Percentiles rank a stretch among this genome's conserved stretches.
Evolutionary conservation across 1,139 yeast genomes (phyloP).

Genomic region (Sugiyamaella novakii): DNA sequence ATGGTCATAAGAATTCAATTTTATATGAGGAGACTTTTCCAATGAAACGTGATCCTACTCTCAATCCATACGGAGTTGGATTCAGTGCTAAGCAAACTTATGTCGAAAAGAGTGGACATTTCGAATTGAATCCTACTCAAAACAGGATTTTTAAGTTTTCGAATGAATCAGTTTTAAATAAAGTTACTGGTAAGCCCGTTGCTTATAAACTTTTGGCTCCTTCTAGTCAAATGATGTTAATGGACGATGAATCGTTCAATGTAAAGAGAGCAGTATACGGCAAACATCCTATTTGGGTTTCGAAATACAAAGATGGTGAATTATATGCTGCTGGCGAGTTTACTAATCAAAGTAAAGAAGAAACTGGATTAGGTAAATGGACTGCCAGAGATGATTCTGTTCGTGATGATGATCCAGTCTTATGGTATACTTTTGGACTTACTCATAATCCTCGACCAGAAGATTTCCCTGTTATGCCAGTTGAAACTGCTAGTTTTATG

Average conservation of each 20-base stretch:
- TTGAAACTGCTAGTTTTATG: constrained; percentile 73
- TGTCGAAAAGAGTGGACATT: constrained; percentile 66
- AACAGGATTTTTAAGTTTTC: constrained; percentile 72
- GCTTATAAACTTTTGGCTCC: constrained; percentile 75
- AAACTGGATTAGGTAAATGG: constrained; percentile 62
- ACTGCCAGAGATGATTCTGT: constrained; percentile 58
- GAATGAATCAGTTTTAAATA: constrained; percentile 69
- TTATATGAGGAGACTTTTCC: constrained; percentile 67
- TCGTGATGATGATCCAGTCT: constrained; percentile 70
- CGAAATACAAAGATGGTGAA: constrained; percentile 64
- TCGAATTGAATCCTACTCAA: constrained; percentile 73
- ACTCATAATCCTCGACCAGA: constrained; percentile 89
- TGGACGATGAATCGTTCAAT: constrained; percentile 56
- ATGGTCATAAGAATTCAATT: constrained; percentile 80
- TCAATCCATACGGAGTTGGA: constrained; percentile 69
- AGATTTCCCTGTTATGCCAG: constrained; percentile 89
- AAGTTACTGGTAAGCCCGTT: constrained; percentile 66
- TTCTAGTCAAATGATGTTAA: constrained; percentile 67
- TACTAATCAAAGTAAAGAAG: constrained; percentile 62
- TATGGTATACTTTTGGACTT: constrained; percentile 84
- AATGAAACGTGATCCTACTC: constrained; percentile 49
- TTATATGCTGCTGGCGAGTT: constrained; percentile 76
- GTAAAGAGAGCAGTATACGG: constrained; percentile 81
- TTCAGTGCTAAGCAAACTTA: constrained; percentile 62
- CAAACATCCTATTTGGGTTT: constrained; percentile 62